Evolutionary conservation across 2,329 filamentous ascomycete species (phyloP).

Genomic region (Aspergillus thermomutatus): DNA sequence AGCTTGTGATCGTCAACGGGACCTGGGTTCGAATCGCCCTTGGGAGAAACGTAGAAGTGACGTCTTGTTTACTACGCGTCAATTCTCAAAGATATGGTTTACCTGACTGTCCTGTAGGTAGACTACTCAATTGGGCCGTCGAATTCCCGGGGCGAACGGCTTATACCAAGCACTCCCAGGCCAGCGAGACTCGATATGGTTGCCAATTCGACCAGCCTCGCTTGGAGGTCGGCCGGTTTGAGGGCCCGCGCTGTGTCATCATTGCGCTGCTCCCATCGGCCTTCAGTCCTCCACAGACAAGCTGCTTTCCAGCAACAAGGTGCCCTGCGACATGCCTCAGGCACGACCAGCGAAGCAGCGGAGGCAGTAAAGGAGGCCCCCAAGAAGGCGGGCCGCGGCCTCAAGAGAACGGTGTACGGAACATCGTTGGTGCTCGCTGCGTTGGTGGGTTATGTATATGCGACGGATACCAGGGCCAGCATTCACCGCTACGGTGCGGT

Average conservation of each 20-base stretch:
- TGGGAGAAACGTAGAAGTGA: neutral
- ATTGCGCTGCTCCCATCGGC: conserved; percentile 22
- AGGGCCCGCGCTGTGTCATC: conserved; percentile 22
- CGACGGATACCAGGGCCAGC: conserved; percentile 71
- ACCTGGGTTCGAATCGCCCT: neutral
- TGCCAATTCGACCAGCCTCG: conserved; percentile 20
- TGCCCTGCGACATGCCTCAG: conserved; percentile 13
- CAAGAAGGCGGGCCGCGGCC: conserved; percentile 26
- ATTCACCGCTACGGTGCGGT: conserved; percentile 65
- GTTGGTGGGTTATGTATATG: conserved; percentile 60
- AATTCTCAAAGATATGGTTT: neutral
- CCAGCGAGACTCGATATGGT: conserved; percentile 16
- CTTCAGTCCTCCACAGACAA: conserved; percentile 11
- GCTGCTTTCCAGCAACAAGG: neutral
- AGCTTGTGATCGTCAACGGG: too few species aligned
- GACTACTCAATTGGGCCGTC: neutral
- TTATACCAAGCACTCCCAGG: neutral
- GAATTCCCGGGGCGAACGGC: neutral
- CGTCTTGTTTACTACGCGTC: too few species aligned
- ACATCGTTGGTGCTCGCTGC: conserved; percentile 51
- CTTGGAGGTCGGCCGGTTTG: conserved; percentile 23
- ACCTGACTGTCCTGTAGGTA: neutral
- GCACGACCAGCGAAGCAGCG: conserved; percentile 3
- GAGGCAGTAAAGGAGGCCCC: conserved; percentile 16
- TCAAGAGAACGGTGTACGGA: conserved; percentile 38